These are phyloP conservation scores for Rhodotorula babjevae DNA, from an alignment of 768 basidiomycete species.

Conservation along the genomic window DNA sequence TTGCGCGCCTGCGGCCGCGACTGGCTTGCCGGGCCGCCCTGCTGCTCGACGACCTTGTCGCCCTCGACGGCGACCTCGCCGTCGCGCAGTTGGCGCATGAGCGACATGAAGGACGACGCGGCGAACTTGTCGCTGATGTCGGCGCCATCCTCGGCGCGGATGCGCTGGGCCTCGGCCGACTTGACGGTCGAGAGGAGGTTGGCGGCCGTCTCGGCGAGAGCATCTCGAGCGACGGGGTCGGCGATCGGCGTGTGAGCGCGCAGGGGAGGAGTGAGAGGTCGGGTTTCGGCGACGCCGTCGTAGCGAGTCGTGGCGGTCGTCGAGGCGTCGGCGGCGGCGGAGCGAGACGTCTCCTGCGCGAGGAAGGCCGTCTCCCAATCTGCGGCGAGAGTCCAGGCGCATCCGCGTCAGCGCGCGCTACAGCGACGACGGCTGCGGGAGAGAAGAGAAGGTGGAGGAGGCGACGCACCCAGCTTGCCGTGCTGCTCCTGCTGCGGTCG, in stretches of 20 bases:
- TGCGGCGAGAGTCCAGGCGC: not conserved
- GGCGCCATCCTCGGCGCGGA: not conserved
- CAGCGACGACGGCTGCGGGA: not conserved
- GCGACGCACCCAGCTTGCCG: not conserved
- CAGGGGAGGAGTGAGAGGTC: slow-evolving; percentile 26
- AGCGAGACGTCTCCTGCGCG: slow-evolving; percentile 22
- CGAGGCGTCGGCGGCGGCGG: slow-evolving; percentile 10
- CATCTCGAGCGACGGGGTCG: slow-evolving; percentile 51
- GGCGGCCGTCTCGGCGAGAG: slow-evolving; percentile 74
- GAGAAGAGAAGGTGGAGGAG: not conserved
- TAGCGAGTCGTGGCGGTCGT: not conserved
- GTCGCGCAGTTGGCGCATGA: slow-evolving; percentile 82
- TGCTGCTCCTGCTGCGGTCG: not conserved
- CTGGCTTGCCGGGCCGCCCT: slow-evolving; percentile 36
- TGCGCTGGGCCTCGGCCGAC: slow-evolving; percentile 16
- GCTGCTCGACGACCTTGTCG: slow-evolving; percentile 61
- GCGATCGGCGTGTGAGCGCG: slow-evolving; percentile 28
- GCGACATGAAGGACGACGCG: slow-evolving; percentile 72
- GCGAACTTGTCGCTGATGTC: slow-evolving; percentile 79
- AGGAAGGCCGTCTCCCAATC: slow-evolving; percentile 43
- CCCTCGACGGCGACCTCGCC: slow-evolving; percentile 71
- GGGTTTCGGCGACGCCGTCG: slow-evolving; percentile 23
- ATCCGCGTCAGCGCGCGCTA: too few relatives aligned
- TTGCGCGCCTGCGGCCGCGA: slow-evolving; percentile 30
- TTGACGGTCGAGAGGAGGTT: slow-evolving; percentile 66